Base-by-base conservation (phyloP, 495 filamentous ascomycete genomes). In the Xylaria scruposa region DNA sequence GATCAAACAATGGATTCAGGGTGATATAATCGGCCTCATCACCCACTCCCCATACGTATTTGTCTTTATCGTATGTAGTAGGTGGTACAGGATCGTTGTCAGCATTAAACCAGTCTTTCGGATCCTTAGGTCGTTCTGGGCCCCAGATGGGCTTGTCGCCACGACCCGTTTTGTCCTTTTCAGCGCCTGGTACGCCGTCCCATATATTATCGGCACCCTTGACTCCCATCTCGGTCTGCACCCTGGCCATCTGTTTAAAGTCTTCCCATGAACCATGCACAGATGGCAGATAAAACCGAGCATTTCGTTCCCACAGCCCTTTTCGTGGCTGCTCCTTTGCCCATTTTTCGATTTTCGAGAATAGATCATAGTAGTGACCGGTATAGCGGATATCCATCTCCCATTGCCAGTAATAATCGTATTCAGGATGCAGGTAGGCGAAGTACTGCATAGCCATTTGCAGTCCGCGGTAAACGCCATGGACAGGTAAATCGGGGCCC, bases 341-440 rank as follows among this genome's bases (percentile, higher is more conserved):
- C 94, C 94, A 99, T 36, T 77, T 81, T 53, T 85, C 84, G 49
- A 96, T 82, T 76, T 91, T 90, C 74, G 90, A 87, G 77, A 98
- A 92, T 31, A 98, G 84, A 74, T 97, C 91, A 80, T 97, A 96
- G 86, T 91, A 97, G 80, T 99, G 95, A n/a, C 96, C 97, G 0
- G 92, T 97, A 79, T 97, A 97, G 4, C 96, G 91, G 46, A 94
- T 90, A 77, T 99, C 96, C 91, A 98, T 97, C 81, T 99, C 96
- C 94, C 95, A 98, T 76, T 99, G 94, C 96, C 96, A 99, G 81
- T 95, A 92, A 81, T 91, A 93, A 70, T 98, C 97, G 78, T 96
- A 99, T 77, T 98, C 95, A 0, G 93, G 92, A 79, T 99, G 96
- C 51, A 90, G 88, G 73, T 93, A 89, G 19, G 95, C 91, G 76